Evolutionary conservation across 2,329 filamentous ascomycete species (phyloP), one percentile per base, ranked within the genome.

Genomic region (Phialemoniopsis sp.): DNA sequence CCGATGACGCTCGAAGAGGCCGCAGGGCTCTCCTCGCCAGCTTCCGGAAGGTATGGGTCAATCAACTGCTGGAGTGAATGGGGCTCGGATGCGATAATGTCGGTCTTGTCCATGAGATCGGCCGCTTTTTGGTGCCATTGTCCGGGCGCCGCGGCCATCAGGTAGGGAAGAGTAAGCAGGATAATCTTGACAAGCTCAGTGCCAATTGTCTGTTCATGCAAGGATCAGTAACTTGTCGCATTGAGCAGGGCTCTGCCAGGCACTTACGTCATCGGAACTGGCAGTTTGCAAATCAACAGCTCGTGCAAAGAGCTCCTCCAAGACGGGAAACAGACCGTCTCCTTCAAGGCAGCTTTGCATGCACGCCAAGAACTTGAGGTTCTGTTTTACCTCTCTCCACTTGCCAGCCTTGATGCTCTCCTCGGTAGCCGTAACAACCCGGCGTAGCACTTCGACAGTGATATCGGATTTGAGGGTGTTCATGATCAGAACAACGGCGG

Each of bases 181-280:
- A 98, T 96, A 52, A 96, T 90, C 66, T 96, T 97, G 60, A 96
- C 89, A 28, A 98, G 78, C 66, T 97, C 93, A 32, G 94, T 82
- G 36, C 80, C 80, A 46, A 84, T 78, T 0, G 77, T 82, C 76
- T 82, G 41, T 12, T 15, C 17, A 19, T 26, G 6, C 6, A 6
- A 26, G 21, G 29, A 15, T 38, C 19, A 37, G 43, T 13, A 7
- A 30, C 26, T 29, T 16, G 13, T 14, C 34, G 9, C n/a, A 16
- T 32, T 13, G 6, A 32, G 6, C 10, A 7, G 12, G 13, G 12
- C 16, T 34, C 17, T 32, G 19, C 16, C 30, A 12, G 33, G 16
- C 36, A 72, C 85, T 70, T 64, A 93, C 89, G 66, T 97, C 91
- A 54, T 96, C 91, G 13, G 87, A 90, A 52, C 88, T 94, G 8